Base-by-base conservation (phyloP, 202 grass and related monocot genomes). In the Alloteropsis angusta region DNA sequence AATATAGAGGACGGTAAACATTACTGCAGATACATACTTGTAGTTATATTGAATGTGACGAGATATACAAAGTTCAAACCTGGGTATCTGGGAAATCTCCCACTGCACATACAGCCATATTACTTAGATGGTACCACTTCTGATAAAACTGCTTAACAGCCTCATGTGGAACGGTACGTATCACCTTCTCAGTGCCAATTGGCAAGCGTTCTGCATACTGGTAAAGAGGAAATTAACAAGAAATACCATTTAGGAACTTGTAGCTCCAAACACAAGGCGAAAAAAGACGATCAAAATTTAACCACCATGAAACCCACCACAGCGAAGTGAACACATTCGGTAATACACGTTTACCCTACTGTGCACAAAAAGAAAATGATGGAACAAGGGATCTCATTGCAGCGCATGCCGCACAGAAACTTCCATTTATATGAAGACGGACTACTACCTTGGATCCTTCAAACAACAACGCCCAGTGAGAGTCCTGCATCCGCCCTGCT, bases 191-290 rank as follows among this genome's bases (percentile, higher is more conserved):
- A 21, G 89, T 87, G 41, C 95, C 95, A 71, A 98, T 98, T 61
- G 95, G 95, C 83, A 94, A 68, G n/a, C 92, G 87, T 70, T 94
- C 91, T 87, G 95, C 91, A 85, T 98, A 98, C 95, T 98, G 89
- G 71, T 66, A 75, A 22, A 76, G 60, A 82, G 60, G 9, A 69
- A 62, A 77, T 76, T 65, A 90, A 56, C 50, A 64, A 62, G 28
- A 6, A 56, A 75, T 81, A 57, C 39, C 43, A 44, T 55, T 84
- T 77, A 75, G 72, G 75, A 53, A 71, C 26, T 55, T 72, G 39
- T 35, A 82, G 48, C 8, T 76, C 21, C 36, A 79, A 79, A 83
- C 9, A 44, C 8, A 68, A 66, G 8, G 36, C 3, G 72, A 5
- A 17, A 72, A 72, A 39, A 28, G 59, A 41, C 12, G 69, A 74